These are phyloP conservation scores for Solanum tarapatanum DNA, from an alignment of 257 asterid species.

Conservation along the genomic window DNA sequence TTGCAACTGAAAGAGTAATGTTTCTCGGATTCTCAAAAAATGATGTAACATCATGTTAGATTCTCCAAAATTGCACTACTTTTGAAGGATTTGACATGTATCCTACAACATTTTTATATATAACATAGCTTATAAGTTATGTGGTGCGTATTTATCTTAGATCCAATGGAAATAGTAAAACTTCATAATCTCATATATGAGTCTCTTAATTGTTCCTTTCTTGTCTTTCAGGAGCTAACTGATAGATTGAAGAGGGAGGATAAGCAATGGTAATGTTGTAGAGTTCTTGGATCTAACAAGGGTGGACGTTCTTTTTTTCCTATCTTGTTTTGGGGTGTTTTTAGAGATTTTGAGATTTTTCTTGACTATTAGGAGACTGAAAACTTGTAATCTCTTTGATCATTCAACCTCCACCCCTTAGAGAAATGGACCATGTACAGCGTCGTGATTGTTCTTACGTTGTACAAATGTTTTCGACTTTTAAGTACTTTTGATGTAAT, in stretches of 20 bases:
- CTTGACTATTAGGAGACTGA: not conserved
- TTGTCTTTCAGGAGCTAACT: not conserved
- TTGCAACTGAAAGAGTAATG: not conserved
- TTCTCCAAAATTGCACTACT: not conserved
- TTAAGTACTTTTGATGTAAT: not conserved
- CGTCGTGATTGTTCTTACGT: not conserved
- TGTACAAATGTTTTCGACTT: slow-evolving; percentile 1
- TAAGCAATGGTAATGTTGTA: not conserved
- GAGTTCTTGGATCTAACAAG: not conserved
- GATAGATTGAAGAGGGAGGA: not conserved
- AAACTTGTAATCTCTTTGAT: not conserved
- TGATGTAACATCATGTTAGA: not conserved
- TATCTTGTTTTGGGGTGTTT: not conserved
- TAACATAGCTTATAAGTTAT: not conserved
- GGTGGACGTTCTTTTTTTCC: not conserved
- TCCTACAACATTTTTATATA: not conserved
- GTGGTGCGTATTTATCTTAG: not conserved
- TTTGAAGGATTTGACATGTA: not conserved
- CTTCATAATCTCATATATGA: not conserved
- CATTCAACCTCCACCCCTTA: not conserved
- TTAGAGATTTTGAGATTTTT: not conserved
- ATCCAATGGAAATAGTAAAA: not conserved
- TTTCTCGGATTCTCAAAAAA: not conserved
- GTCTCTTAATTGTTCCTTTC: not conserved
- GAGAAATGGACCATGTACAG: not conserved